Evolutionary conservation across 495 filamentous ascomycete genomes (phyloP).

Genomic region (Letharia lupina): DNA sequence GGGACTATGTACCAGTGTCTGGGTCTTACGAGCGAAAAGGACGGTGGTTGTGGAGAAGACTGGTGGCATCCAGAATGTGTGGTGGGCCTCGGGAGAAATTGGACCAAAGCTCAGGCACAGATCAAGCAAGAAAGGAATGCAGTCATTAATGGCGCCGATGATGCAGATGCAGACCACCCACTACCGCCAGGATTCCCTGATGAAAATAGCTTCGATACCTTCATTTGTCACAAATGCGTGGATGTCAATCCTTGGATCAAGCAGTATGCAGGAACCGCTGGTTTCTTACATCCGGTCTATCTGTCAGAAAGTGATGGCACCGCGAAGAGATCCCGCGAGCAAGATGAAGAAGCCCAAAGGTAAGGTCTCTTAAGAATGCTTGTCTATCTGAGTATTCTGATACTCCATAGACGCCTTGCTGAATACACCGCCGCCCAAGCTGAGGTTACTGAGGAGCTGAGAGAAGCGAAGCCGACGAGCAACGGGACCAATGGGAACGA

Average conservation of each 20-base stretch:
- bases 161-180: constrained; percentile 46
- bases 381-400: background rate
- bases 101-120: constrained; percentile 30
- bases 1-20: constrained; percentile 99
- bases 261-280: constrained; percentile 70
- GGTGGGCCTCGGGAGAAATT: constrained; percentile 60
- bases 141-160: constrained; percentile 24
- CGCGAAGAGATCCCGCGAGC: constrained; percentile 10
- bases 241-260: constrained; percentile 89
- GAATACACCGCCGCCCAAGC: constrained; percentile 3
- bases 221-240: constrained; percentile 92
- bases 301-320: constrained; percentile 28
- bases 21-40: constrained; percentile 67
- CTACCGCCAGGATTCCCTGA: constrained; percentile 76
- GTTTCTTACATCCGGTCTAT: constrained; percentile 69
- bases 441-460: background rate
- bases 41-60: constrained; percentile 91
- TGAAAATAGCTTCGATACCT: constrained; percentile 79
- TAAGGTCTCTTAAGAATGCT: background rate
- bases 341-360: constrained; percentile 1
- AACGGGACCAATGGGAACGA: constrained; percentile 8
- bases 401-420: constrained; percentile 3
- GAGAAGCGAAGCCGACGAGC: background rate
- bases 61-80: constrained; percentile 98
- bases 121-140: constrained; percentile 22